Evolutionary conservation across 2,329 filamentous ascomycete species (phyloP), one percentile per base, ranked within the genome.

Genomic region (Orbilia brochopaga): DNA sequence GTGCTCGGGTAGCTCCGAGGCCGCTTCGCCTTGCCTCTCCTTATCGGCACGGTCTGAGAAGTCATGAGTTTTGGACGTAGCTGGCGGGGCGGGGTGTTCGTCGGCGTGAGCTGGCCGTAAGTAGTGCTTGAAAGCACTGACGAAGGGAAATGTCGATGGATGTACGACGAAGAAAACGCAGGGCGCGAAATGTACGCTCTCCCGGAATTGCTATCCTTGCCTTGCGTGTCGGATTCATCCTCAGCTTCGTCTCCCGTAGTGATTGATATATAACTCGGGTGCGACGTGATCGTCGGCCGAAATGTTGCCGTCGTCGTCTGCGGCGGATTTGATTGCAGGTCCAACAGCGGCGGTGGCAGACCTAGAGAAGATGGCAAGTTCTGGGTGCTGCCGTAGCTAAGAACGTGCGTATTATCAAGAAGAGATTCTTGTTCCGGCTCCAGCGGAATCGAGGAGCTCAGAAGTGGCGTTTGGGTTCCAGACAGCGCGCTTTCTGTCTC

Each of bases 181-280:
- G 67, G 67, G 19, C 57, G 60, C 4, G 67, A 48, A 17, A 55
- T 60, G 19, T 72, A 72, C 6, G 60, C 67, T 53, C 59, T 42
- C 21, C 55, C 54, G 7, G 64, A 55, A 23, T 52, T 59, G 24
- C 53, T 23, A 4, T 46, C 66, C n/a, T 56, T 65, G 13, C 40
- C 46, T 40, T 72, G 60, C 5, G 67, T 60, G 56, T 72, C 67
- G 8, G 67, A 72, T 23, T 72, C 67, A 21, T 72, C 67, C 24
- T 72, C 67, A 10, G 67, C 67, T 37, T 72, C 67, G 44, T 72
- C 67, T 50, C 67, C 67, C 6, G 67, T 72, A n/a, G 67, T 57
- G 5, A 72, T 51, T 56, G 67, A 72, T 13, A 72, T 50, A 48
- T 65, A 72, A 37, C 67, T 72, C 5, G 67, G 60, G 19, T 72